Percentiles rank a stretch among this genome's conserved stretches.
Evolutionary conservation across 1,284 basidiomycete genomes (phyloP).

Genomic region (Boletellus dicymbophilus): DNA sequence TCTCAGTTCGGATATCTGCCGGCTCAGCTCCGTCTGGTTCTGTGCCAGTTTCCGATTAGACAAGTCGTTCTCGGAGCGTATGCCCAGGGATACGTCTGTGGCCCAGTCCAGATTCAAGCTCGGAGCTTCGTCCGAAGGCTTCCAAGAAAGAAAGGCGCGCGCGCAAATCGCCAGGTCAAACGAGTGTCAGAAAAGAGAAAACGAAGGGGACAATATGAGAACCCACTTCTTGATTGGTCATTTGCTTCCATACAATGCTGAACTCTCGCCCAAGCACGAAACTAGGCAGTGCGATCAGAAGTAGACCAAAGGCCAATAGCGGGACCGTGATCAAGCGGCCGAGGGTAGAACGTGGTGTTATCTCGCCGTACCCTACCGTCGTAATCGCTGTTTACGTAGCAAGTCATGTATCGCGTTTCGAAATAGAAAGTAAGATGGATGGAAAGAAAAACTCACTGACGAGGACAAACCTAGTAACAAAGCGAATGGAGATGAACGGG

Average conservation of each 20-base stretch:
- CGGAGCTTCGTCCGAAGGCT: not conserved
- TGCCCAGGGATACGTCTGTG: conserved; percentile 6
- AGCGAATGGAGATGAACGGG: not conserved
- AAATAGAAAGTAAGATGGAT: not conserved
- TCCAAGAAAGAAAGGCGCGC: not conserved
- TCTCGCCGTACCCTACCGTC: conserved; percentile 87
- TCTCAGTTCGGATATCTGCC: conserved; percentile 59
- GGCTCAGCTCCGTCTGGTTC: conserved; percentile 61
- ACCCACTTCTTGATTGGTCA: conserved; percentile 53
- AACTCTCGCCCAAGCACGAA: conserved; percentile 91
- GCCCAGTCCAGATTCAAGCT: conserved; percentile 1
- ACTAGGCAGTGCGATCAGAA: conserved; percentile 85
- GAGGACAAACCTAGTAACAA: conserved; percentile 37
- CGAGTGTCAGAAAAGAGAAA: not conserved
- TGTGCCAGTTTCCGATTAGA: conserved; percentile 58
- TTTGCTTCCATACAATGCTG: conserved; percentile 83
- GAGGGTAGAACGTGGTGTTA: conserved; percentile 80
- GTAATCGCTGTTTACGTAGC: conserved; percentile 59
- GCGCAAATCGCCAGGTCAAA: not conserved
- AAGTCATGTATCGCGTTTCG: not conserved
- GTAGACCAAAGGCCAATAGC: conserved; percentile 80
- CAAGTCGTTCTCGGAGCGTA: conserved; percentile 38
- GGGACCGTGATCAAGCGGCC: conserved; percentile 84
- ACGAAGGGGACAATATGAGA: not conserved
- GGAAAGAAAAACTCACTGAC: conserved; percentile 46